Conservation (phyloP, 2,329 filamentous ascomycete species). For the Phaeosphaeria sp. region DNA sequence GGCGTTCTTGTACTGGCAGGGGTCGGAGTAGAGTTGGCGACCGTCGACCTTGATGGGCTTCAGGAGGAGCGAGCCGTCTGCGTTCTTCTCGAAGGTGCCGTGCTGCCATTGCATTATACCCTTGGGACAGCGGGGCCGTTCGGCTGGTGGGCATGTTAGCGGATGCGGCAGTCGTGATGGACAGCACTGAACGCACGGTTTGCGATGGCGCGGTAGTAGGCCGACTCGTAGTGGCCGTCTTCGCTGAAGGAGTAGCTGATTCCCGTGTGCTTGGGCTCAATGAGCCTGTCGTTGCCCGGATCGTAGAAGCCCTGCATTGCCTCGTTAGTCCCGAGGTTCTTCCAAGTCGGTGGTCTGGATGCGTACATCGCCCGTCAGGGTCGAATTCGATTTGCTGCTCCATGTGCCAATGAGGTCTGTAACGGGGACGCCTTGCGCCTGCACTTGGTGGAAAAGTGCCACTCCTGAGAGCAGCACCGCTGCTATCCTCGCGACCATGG, state of each 20-base stretch:
- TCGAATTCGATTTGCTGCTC: conserved; percentile 73
- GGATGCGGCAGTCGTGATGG: too few species aligned
- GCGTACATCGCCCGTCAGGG: conserved; percentile 71
- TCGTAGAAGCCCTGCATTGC: conserved; percentile 69
- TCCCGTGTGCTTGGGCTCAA: conserved; percentile 69
- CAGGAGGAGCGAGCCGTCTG: conserved; percentile 65
- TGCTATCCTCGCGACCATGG: conserved; percentile 36
- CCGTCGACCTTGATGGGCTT: conserved; percentile 70
- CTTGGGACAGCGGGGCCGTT: conserved; percentile 65
- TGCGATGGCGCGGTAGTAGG: conserved; percentile 71
- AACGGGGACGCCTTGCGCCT: conserved; percentile 37
- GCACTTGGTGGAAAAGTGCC: conserved; percentile 41
- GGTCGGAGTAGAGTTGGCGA: conserved; percentile 69
- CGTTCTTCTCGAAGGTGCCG: conserved; percentile 63
- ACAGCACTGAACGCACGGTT: conserved; percentile 74
- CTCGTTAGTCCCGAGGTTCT: conserved; percentile 16
- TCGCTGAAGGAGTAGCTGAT: conserved; percentile 77
- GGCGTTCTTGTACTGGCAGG: conserved; percentile 63
- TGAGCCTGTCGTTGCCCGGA: conserved; percentile 68
- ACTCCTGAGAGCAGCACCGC: conserved; percentile 43
- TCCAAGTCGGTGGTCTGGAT: conserved; percentile 20
- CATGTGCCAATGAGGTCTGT: conserved; percentile 70
- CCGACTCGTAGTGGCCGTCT: conserved; percentile 72
- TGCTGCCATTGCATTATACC: conserved; percentile 78
- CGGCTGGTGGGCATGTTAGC: conserved; percentile 54